phyloP scores from a whole-genome alignment of 2,329 filamentous ascomycete genomes.

The Pyrenophora teres region DNA sequence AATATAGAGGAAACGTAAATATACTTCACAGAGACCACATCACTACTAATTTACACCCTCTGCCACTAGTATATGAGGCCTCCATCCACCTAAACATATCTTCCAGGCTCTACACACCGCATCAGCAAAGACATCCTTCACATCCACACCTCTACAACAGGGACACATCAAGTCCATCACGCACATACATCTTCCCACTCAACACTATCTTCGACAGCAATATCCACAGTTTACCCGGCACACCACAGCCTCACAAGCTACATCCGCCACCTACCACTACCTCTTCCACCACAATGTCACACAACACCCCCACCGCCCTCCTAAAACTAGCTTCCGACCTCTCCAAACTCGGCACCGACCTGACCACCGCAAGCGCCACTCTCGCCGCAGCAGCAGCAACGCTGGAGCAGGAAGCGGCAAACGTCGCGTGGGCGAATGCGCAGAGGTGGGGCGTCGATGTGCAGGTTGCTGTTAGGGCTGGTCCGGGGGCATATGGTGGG shows the following conservation, averaged over 20 bases:
- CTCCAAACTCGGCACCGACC: slow-evolving; percentile 17
- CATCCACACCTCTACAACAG: too few relatives aligned
- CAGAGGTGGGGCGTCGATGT: slow-evolving; percentile 32
- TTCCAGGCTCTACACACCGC: background rate
- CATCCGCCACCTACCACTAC: too few relatives aligned
- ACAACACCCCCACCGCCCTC: slow-evolving; percentile 25
- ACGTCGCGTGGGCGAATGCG: slow-evolving; percentile 27
- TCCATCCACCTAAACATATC: too few relatives aligned
- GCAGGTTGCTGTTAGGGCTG: slow-evolving; percentile 19
- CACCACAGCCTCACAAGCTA: too few relatives aligned
- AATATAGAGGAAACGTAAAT: too few relatives aligned
- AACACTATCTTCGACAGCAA: too few relatives aligned
- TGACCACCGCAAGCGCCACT: slow-evolving; percentile 20
- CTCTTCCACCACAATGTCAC: slow-evolving; percentile 12
- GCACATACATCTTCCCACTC: too few relatives aligned
- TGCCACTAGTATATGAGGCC: too few relatives aligned
- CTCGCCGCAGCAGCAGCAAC: slow-evolving; percentile 20
- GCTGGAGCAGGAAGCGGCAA: slow-evolving; percentile 32
- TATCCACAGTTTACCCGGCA: too few relatives aligned
- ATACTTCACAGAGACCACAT: too few relatives aligned
- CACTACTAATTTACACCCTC: too few relatives aligned
- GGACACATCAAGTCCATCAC: too few relatives aligned
- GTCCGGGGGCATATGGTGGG: slow-evolving; percentile 5
- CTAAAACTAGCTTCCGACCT: slow-evolving; percentile 29
- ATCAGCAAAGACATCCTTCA: background rate